A percentile compares a stretch with the other conserved stretches of the same genome.
Evolutionary conservation across 2,329 filamentous ascomycete species (phyloP).

Genomic region (Dactylonectria macrodidyma): DNA sequence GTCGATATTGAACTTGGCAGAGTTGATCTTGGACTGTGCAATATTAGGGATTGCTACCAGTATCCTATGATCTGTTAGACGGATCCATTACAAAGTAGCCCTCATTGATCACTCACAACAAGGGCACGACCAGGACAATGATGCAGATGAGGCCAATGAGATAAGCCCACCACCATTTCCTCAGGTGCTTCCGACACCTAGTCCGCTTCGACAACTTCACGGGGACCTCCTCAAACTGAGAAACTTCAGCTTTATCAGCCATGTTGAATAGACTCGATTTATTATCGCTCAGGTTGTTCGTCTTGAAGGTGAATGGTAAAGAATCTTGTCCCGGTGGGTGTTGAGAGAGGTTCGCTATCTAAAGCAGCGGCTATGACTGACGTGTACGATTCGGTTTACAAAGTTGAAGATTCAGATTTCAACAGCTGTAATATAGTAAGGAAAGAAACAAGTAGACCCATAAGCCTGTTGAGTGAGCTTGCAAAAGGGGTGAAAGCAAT

Average conservation of each 20-base stretch:
- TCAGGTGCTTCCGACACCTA: background rate
- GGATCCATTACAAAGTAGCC: no score
- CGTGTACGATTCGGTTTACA: background rate
- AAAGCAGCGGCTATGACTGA: background rate
- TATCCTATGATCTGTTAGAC: background rate
- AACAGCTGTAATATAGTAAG: background rate
- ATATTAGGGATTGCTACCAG: conserved; percentile 14
- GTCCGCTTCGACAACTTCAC: background rate
- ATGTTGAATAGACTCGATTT: background rate
- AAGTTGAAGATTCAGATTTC: background rate
- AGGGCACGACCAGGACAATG: conserved; percentile 12
- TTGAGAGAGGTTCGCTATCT: background rate
- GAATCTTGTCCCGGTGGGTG: background rate
- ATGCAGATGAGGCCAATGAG: conserved; percentile 6
- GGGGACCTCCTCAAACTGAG: background rate
- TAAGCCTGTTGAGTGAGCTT: background rate
- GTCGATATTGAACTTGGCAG: conserved; percentile 7
- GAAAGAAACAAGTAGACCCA: background rate
- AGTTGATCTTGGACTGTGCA: conserved; percentile 15
- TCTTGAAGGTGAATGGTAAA: background rate
- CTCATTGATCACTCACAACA: background rate
- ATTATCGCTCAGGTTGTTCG: background rate
- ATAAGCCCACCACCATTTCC: conserved; percentile 13
- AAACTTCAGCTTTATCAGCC: background rate
- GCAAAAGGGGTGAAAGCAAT: background rate